Percentiles rank a stretch among this genome's conserved stretches.
Conservation (phyloP, 331 rosid genomes). For the Acacia concinna region DNA sequence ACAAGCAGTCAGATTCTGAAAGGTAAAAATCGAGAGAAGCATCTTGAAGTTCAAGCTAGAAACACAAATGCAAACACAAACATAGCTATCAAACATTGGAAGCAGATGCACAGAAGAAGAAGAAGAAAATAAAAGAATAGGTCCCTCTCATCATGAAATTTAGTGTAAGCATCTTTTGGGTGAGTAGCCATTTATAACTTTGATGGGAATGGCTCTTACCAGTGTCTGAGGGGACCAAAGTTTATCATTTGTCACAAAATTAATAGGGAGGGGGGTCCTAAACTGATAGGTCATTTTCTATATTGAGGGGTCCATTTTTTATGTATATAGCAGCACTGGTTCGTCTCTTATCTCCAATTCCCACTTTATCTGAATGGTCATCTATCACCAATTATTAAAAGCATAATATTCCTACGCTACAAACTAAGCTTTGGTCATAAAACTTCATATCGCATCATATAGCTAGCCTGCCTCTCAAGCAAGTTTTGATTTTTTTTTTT, state of each 20-base stretch:
- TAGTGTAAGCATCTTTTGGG: slow-evolving; percentile 37
- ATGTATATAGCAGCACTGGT: slow-evolving; percentile 26
- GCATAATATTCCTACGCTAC: slow-evolving; percentile 33
- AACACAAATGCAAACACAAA: slow-evolving; percentile 19
- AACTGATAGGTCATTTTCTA: slow-evolving; percentile 42
- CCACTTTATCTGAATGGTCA: slow-evolving; percentile 59
- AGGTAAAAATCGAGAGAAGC: not conserved
- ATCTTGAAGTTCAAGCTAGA: slow-evolving; percentile 22
- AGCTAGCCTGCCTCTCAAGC: slow-evolving; percentile 29
- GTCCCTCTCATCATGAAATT: slow-evolving; percentile 36
- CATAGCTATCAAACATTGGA: slow-evolving; percentile 26
- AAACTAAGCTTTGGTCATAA: slow-evolving; percentile 25
- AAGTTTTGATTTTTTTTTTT: not conserved
- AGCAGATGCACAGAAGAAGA: no score
- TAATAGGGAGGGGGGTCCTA: slow-evolving; percentile 37
- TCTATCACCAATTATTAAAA: slow-evolving; percentile 68
- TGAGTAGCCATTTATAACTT: slow-evolving; percentile 43
- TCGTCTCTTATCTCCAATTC: slow-evolving; percentile 48
- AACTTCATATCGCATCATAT: slow-evolving; percentile 1
- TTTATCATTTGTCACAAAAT: slow-evolving; percentile 23
- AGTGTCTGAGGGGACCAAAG: slow-evolving; percentile 45
- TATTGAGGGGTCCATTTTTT: slow-evolving; percentile 38
- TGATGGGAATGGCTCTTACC: slow-evolving; percentile 38
- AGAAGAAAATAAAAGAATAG: not conserved
- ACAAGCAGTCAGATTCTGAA: not conserved